A percentile compares a stretch with the other conserved stretches of the same genome.
phyloP scores from a whole-genome alignment of 768 basidiomycete species.

The Tricholoma terreum region DNA sequence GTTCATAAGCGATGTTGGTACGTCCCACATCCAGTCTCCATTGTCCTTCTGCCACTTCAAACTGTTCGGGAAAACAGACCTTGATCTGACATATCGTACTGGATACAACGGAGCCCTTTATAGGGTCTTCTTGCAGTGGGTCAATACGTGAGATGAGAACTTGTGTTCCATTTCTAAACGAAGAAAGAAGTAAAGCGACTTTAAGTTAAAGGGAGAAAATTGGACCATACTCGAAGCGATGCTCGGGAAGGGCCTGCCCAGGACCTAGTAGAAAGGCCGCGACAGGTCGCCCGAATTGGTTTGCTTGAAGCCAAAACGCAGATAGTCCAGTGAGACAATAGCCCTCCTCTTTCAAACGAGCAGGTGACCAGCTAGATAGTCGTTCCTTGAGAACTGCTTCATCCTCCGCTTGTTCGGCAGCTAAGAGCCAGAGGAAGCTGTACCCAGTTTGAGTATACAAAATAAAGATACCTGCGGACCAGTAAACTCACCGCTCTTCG shows the following conservation, averaged over 20 bases:
- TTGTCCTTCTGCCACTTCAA: conserved; percentile 40
- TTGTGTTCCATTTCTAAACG: conserved; percentile 63
- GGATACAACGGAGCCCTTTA: conserved; percentile 54
- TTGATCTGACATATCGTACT: conserved; percentile 50
- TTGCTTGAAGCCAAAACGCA: conserved; percentile 68
- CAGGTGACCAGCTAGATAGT: conserved; percentile 63
- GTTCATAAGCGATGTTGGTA: conserved; percentile 60
- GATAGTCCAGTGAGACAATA: conserved; percentile 65
- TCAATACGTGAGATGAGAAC: conserved; percentile 62
- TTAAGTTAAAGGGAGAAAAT: not conserved
- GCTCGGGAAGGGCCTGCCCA: conserved; percentile 57
- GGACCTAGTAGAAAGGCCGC: conserved; percentile 66
- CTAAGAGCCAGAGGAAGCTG: conserved; percentile 48
- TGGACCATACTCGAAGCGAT: conserved; percentile 71
- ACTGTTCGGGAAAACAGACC: conserved; percentile 51
- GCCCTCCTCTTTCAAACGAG: conserved; percentile 62
- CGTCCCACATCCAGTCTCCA: conserved; percentile 75
- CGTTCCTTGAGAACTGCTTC: conserved; percentile 59
- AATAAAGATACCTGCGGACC: conserved; percentile 7
- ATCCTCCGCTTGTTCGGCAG: conserved; percentile 63
- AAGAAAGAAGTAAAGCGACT: not conserved
- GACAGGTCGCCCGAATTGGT: conserved; percentile 60
- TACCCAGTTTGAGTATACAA: not conserved
- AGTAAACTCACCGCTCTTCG: conserved; percentile 42
- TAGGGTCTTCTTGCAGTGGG: conserved; percentile 53